Conservation (phyloP, 2,329 filamentous ascomycete genomes). For the Venturia nashicola region DNA sequence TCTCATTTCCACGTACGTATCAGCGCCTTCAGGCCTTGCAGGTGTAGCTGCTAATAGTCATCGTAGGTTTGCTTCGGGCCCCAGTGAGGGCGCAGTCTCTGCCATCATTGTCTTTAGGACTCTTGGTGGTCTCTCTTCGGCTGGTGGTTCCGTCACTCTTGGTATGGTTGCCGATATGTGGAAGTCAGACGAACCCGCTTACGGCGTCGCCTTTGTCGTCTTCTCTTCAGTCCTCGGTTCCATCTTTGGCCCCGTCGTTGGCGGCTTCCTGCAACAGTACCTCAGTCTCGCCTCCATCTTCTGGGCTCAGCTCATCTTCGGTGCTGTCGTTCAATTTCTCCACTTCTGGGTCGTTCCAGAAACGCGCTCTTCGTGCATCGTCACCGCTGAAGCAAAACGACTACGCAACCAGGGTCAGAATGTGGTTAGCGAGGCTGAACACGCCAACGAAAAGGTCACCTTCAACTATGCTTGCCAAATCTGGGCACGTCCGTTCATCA, state of each 20-base stretch:
- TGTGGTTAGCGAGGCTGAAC: slow-evolving; percentile 60
- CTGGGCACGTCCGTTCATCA: slow-evolving; percentile 54
- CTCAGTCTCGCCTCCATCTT: slow-evolving; percentile 58
- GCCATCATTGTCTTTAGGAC: slow-evolving; percentile 31
- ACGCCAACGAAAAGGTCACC: slow-evolving; percentile 24
- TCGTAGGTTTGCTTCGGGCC: not conserved
- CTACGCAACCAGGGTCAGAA: slow-evolving; percentile 52
- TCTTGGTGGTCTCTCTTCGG: slow-evolving; percentile 47
- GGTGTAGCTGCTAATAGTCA: not conserved
- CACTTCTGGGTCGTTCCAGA: slow-evolving; percentile 61
- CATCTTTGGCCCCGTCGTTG: slow-evolving; percentile 41
- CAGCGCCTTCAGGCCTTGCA: not conserved
- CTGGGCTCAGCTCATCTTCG: slow-evolving; percentile 75
- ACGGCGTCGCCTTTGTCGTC: slow-evolving; percentile 47
- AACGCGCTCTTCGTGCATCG: slow-evolving; percentile 60
- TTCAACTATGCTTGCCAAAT: slow-evolving; percentile 34
- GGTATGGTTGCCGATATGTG: slow-evolving; percentile 55
- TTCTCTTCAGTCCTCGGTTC: slow-evolving; percentile 44
- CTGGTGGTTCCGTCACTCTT: slow-evolving; percentile 50
- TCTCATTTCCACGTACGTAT: not conserved
- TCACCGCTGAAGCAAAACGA: slow-evolving; percentile 65
- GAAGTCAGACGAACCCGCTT: slow-evolving; percentile 43
- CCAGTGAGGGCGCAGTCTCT: slow-evolving; percentile 21
- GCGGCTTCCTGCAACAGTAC: slow-evolving; percentile 38
- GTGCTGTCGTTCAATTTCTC: slow-evolving; percentile 51